phyloP scores from a whole-genome alignment of 768 basidiomycete genomes.

The Lactifluus echinatus region DNA sequence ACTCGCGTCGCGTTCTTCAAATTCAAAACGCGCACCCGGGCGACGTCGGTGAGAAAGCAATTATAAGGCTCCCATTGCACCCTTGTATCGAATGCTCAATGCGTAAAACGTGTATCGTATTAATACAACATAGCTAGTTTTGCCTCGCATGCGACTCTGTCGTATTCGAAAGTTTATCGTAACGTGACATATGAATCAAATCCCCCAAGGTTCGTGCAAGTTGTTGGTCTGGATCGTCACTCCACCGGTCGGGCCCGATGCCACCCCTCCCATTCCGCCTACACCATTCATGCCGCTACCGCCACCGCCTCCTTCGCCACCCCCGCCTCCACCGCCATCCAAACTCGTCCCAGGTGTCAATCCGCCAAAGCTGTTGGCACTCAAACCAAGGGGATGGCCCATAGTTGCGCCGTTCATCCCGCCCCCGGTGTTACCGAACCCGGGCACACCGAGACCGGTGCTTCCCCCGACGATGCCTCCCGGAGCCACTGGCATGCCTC shows the following conservation, averaged over 20 bases:
- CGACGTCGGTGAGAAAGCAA: too few relatives aligned
- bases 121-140: too few relatives aligned
- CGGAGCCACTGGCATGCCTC: neutral
- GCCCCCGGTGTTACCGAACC: neutral
- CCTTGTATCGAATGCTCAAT: too few relatives aligned
- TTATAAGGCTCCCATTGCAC: too few relatives aligned
- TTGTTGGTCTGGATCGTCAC: too few relatives aligned
- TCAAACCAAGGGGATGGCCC: conserved; percentile 1
- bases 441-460: neutral
- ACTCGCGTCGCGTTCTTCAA: too few relatives aligned
- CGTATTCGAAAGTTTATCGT: too few relatives aligned
- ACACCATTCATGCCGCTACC: neutral
- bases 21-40: too few relatives aligned
- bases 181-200: too few relatives aligned
- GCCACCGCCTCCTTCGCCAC: neutral
- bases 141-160: too few relatives aligned
- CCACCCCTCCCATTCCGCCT: conserved; percentile 1
- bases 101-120: too few relatives aligned
- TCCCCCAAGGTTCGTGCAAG: too few relatives aligned
- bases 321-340: neutral
- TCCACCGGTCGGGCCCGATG: neutral
- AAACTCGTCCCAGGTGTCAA: neutral
- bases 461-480: neutral
- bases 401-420: neutral
- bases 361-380: neutral